These are phyloP conservation scores for Metarhizium guizhouense DNA, from an alignment of 2,329 filamentous ascomycete species.

Conservation along the genomic window DNA sequence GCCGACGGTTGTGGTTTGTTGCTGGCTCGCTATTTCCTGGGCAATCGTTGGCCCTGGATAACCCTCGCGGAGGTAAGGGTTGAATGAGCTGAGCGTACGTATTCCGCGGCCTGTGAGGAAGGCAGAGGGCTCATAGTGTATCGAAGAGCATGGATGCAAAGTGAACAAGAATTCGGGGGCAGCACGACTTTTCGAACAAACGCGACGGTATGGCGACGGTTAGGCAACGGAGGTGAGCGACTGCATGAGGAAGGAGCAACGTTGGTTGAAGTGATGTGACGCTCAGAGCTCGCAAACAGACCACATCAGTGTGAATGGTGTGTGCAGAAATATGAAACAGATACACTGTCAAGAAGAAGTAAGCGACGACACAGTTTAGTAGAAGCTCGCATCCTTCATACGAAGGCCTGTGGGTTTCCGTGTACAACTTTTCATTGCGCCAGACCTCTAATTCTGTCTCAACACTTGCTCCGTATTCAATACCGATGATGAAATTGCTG, in stretches of 20 bases:
- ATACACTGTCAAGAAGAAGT: too few species aligned
- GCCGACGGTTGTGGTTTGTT: not conserved
- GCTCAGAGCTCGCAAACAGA: not conserved
- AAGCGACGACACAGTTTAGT: not conserved
- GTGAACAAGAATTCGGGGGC: not conserved
- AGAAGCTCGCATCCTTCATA: not conserved
- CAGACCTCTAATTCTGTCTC: not conserved
- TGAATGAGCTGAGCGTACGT: not conserved
- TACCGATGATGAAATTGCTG: not conserved
- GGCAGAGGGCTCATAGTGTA: not conserved
- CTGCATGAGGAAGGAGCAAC: not conserved
- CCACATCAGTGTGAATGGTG: not conserved
- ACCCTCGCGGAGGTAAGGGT: not conserved
- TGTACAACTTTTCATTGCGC: not conserved
- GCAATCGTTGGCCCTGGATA: not conserved
- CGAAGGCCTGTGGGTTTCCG: not conserved
- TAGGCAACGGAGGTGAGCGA: not conserved
- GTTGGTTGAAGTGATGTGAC: not conserved
- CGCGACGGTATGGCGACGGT: not conserved
- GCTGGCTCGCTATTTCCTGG: not conserved
- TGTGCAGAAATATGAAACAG: too few species aligned
- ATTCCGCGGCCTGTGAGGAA: not conserved
- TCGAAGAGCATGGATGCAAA: not conserved
- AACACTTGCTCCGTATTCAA: not conserved
- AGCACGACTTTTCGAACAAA: not conserved